Evolutionary conservation across 2,329 filamentous ascomycete genomes (phyloP).

Genomic region (Lachnellula suecica): DNA sequence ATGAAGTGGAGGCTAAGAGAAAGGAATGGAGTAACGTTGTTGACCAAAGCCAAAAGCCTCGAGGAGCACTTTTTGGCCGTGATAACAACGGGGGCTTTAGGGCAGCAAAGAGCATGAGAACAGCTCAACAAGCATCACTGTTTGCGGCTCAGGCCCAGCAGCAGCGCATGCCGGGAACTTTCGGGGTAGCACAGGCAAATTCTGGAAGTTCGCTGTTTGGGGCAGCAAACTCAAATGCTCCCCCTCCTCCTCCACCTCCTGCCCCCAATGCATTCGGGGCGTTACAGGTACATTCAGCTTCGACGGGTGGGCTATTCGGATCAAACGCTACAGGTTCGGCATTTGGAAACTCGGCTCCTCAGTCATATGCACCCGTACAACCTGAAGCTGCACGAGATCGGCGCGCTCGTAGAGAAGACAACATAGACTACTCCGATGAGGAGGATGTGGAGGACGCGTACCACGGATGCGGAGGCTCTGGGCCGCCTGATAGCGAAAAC

Average conservation of each 20-base stretch:
- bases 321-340: no score
- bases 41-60: constrained; percentile 29
- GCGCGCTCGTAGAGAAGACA: no score
- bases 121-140: not conserved
- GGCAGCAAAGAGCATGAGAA: not conserved
- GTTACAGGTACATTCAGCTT: not conserved
- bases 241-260: no score
- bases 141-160: not conserved
- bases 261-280: not conserved
- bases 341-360: no score
- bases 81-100: constrained; percentile 5
- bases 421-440: no score
- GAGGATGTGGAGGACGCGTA: no score
- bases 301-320: not conserved
- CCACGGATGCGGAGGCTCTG: no score
- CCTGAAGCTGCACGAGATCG: no score
- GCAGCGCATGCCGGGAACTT: not conserved
- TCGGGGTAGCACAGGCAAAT: not conserved
- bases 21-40: constrained; percentile 21
- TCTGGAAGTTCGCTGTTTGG: no score
- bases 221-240: no score
- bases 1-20: constrained; percentile 37
- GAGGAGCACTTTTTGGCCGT: constrained; percentile 37
- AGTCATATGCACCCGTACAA: no score
- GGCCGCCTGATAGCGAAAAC: not conserved